These are phyloP conservation scores for Heliamphora exappendiculata DNA, from an alignment of 148 eudicot species.

Conservation along the genomic window DNA sequence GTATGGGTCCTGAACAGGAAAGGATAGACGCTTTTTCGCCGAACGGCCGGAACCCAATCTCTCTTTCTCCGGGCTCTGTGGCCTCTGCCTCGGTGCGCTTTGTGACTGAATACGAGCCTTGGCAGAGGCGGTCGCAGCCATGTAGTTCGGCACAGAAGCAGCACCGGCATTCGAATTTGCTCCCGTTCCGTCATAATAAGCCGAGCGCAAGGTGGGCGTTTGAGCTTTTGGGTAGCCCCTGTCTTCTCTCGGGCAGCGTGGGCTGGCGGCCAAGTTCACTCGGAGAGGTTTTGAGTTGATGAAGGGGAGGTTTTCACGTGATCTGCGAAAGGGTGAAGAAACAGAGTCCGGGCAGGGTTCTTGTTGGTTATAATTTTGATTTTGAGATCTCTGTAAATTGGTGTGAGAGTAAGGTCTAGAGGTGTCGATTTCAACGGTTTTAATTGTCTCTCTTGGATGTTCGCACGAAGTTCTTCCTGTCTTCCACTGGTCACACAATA, in stretches of 20 bases:
- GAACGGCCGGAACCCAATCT: slow-evolving; percentile 19
- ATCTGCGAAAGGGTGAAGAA: slow-evolving; percentile 24
- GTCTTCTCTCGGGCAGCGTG: slow-evolving; percentile 30
- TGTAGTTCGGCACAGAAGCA: slow-evolving; percentile 50
- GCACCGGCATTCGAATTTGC: too few species aligned
- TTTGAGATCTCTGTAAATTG: slow-evolving; percentile 9
- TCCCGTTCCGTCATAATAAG: neutral
- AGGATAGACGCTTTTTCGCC: slow-evolving; percentile 49
- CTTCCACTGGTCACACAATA: slow-evolving; percentile 21
- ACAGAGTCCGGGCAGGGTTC: slow-evolving; percentile 10
- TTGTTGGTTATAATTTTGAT: slow-evolving; percentile 16
- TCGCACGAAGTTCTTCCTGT: slow-evolving; percentile 38
- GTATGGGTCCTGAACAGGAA: slow-evolving; percentile 21
- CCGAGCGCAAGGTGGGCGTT: slow-evolving; percentile 28
- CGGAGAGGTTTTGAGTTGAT: slow-evolving; percentile 24
- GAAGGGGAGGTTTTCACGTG: slow-evolving; percentile 11
- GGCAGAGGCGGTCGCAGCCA: slow-evolving; percentile 76
- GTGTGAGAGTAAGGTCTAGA: slow-evolving; percentile 16
- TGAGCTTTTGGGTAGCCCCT: slow-evolving; percentile 22
- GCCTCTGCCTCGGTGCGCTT: slow-evolving; percentile 58
- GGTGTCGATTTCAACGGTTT: slow-evolving; percentile 36
- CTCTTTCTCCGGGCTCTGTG: slow-evolving; percentile 42
- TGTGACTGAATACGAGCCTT: slow-evolving; percentile 55
- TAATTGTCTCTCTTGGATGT: slow-evolving; percentile 35
- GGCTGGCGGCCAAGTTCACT: slow-evolving; percentile 35